Conservation (phyloP, 257 asterid genomes). For the Cynanchum wilfordii region DNA sequence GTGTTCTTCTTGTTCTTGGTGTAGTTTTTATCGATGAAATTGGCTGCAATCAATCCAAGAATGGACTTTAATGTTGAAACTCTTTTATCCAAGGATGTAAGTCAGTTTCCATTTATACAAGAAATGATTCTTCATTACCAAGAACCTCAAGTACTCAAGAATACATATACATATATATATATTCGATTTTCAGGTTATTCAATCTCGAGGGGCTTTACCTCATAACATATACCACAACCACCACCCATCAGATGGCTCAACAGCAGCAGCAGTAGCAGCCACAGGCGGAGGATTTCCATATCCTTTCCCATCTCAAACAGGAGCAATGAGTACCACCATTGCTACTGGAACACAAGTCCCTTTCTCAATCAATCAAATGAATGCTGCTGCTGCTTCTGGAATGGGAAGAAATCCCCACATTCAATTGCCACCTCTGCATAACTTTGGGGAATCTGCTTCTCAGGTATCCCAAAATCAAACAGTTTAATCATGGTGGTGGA, state of each 20-base stretch:
- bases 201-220: slow-evolving; percentile 44
- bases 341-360: slow-evolving; percentile 33
- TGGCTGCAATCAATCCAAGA: slow-evolving; percentile 73
- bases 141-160: slow-evolving; percentile 11
- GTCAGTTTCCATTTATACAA: neutral
- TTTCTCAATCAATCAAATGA: slow-evolving; percentile 33
- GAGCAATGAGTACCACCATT: slow-evolving; percentile 20
- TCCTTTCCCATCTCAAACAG: slow-evolving; percentile 41
- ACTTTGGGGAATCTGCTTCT: slow-evolving; percentile 41
- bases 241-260: slow-evolving; percentile 28
- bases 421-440: slow-evolving; percentile 45
- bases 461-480: slow-evolving; percentile 35
- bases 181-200: slow-evolving; percentile 36
- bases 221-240: slow-evolving; percentile 26
- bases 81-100: slow-evolving; percentile 70
- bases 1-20: neutral
- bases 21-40: slow-evolving; percentile 89
- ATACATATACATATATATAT: neutral
- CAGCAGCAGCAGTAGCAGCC: slow-evolving; percentile 4
- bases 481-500: neutral
- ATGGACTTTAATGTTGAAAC: slow-evolving; percentile 64
- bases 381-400: slow-evolving; percentile 18
- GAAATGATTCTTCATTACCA: neutral
- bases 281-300: slow-evolving; percentile 20
- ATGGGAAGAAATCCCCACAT: slow-evolving; percentile 29